Evolutionary conservation across 495 filamentous ascomycete species (phyloP).

Genomic region (Massariosphaeria phaeospora): DNA sequence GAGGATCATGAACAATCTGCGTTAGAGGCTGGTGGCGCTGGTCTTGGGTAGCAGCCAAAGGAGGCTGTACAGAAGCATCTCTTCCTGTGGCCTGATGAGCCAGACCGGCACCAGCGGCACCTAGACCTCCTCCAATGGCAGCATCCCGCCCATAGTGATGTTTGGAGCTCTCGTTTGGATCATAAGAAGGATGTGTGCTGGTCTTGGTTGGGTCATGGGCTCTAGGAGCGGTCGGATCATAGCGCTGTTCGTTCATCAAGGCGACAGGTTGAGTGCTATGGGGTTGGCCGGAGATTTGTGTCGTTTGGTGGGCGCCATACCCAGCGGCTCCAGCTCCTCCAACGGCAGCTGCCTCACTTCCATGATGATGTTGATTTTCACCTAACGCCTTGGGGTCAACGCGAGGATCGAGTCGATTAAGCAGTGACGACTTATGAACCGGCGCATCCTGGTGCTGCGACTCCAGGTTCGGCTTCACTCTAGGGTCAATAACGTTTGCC

Average conservation of each 20-base stretch:
- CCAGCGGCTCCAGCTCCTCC: slow-evolving; percentile 28
- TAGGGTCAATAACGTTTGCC: slow-evolving; percentile 21
- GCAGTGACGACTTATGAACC: slow-evolving; percentile 25
- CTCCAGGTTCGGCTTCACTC: slow-evolving; percentile 20
- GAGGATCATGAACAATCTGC: not conserved
- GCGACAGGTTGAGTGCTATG: slow-evolving; percentile 18
- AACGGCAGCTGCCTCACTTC: slow-evolving; percentile 20
- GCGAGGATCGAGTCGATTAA: slow-evolving; percentile 31
- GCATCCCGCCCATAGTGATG: slow-evolving; percentile 36
- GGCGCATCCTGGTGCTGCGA: slow-evolving; percentile 16
- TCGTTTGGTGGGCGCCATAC: slow-evolving; percentile 23
- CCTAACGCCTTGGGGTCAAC: slow-evolving; percentile 29
- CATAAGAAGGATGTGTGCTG: too few relatives aligned
- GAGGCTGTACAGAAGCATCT: not conserved
- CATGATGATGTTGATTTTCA: slow-evolving; percentile 35
- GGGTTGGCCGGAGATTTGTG: slow-evolving; percentile 6
- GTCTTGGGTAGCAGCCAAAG: too few relatives aligned
- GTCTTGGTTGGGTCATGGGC: slow-evolving; percentile 11
- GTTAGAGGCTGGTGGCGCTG: not conserved
- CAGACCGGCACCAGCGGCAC: slow-evolving; percentile 24
- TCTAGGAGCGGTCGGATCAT: slow-evolving; percentile 12
- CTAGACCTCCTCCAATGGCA: slow-evolving; percentile 17
- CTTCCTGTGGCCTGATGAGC: slow-evolving; percentile 1
- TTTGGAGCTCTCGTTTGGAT: not conserved
- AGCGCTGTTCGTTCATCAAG: slow-evolving; percentile 23